Conservation (phyloP, 768 basidiomycete genomes). For the Pisolithus marmoratus region DNA sequence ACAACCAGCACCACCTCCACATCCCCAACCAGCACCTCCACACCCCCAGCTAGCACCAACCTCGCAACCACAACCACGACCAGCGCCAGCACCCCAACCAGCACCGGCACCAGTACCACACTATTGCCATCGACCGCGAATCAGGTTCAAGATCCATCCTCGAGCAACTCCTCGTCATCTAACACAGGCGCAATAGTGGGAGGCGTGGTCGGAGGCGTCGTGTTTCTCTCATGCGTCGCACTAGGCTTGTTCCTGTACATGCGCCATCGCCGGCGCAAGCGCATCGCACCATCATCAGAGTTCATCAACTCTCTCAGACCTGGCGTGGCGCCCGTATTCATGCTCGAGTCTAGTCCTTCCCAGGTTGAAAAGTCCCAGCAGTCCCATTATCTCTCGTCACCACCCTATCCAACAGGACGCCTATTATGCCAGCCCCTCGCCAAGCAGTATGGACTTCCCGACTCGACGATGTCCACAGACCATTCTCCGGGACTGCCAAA, state of each 20-base stretch:
- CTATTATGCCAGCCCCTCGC: slow-evolving; percentile 2
- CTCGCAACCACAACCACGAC: not conserved
- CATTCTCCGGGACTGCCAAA: slow-evolving; percentile 10
- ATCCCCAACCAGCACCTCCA: no score
- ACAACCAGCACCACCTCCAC: no score
- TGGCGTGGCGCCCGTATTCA: slow-evolving; percentile 21
- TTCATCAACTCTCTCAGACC: slow-evolving; percentile 35
- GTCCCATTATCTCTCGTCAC: slow-evolving; percentile 6
- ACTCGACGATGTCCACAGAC: slow-evolving; percentile 9
- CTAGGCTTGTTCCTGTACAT: slow-evolving; percentile 35
- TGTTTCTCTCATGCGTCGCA: slow-evolving; percentile 32
- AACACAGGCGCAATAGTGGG: slow-evolving; percentile 48
- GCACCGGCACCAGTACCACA: not conserved
- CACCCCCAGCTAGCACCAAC: no score
- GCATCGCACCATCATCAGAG: slow-evolving; percentile 54
- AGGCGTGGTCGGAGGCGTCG: slow-evolving; percentile 43
- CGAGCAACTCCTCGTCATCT: slow-evolving; percentile 10
- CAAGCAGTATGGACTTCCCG: slow-evolving; percentile 9
- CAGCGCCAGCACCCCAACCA: not conserved
- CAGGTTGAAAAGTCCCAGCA: slow-evolving; percentile 13
- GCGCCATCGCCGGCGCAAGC: slow-evolving; percentile 35
- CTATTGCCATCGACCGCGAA: no score
- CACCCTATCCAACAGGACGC: slow-evolving; percentile 12
- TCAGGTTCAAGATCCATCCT: not conserved
- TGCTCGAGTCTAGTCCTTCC: slow-evolving; percentile 19